Evolutionary conservation across 2,329 filamentous ascomycete genomes (phyloP).

Genomic region (Colletotrichum gigasporum): DNA sequence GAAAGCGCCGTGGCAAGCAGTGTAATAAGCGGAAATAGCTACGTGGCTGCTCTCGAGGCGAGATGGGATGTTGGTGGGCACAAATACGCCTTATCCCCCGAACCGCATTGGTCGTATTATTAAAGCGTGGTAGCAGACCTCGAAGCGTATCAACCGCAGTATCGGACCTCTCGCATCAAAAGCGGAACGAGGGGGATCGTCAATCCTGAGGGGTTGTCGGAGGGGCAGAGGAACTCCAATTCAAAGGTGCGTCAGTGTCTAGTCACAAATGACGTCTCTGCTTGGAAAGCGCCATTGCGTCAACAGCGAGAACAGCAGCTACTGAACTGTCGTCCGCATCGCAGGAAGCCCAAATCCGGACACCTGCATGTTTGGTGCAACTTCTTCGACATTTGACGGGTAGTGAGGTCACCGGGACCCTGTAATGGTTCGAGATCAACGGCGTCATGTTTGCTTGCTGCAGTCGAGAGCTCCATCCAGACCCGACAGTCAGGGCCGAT

Average conservation of each 20-base stretch:
- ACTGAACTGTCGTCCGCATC: not conserved
- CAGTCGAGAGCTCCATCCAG: conserved; percentile 1
- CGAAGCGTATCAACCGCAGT: not conserved
- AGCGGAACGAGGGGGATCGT: not conserved
- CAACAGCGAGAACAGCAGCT: not conserved
- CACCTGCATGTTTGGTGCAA: conserved; percentile 8
- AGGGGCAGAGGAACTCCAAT: not conserved
- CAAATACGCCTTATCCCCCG: not conserved
- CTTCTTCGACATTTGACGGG: not conserved
- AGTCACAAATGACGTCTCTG: too few relatives aligned
- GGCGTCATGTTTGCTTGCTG: not conserved
- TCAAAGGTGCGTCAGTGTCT: too few relatives aligned
- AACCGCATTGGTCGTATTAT: not conserved
- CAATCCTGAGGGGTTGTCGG: not conserved
- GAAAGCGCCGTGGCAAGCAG: not conserved
- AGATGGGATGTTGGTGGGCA: not conserved
- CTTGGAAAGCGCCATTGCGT: not conserved
- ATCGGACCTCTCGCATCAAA: not conserved
- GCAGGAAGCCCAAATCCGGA: not conserved
- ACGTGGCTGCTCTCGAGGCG: not conserved
- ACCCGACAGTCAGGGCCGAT: conserved; percentile 22
- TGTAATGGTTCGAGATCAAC: not conserved
- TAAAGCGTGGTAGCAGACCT: not conserved
- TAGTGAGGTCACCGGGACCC: conserved; percentile 9
- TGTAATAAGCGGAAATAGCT: not conserved